Base-by-base conservation (phyloP, 306 rosid species). In the Prunus dulcis region DNA sequence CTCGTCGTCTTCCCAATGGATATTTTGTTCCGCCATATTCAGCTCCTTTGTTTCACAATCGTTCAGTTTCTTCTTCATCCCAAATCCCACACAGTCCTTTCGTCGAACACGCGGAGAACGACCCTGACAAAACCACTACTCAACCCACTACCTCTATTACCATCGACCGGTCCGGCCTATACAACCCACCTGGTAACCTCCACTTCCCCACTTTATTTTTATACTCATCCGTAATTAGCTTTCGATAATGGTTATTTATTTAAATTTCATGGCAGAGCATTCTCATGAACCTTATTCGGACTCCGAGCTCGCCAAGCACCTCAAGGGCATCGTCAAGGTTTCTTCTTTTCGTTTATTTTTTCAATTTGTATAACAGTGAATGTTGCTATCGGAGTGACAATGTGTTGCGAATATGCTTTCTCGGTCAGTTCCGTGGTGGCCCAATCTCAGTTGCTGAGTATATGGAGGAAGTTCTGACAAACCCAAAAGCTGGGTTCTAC, bases 391-490 rank as follows among this genome's bases (percentile, higher is more conserved):
- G 1, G 41, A 34, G 25, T 52, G 75, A 32, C 28, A 17, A 14
- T 45, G 47, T 34, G 64, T 53, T 50, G 53, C 77, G n/a, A 32
- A 69, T 71, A 64, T 72, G 72, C 4, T 23, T 53, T 84, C 68
- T 70, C 63, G n/a, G 2, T 63, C 86, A 95, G 99, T 95, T 92
- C 82, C 97, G 99, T 28, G 99, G 99, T 53, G 99, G 99, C 28
- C 99, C 97, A 79, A 95, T 95, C 63, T 90, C 97, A 3, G 57
- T 95, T 66, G 99, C 97, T 69, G 97, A 95, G 87, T 95, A 90
- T 68, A 95, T 95, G 97, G 91, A 92, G 79, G 93, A 95, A 76
- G 99, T 95, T 83, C 85, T 95, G 87, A 95, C 99, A 3, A 95
- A 95, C 73, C 99, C 99, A 34, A 90, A 89, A 80, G 92, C 96